A percentile compares a stretch with the other conserved stretches of the same genome.
These are phyloP conservation scores for Poronia punctata DNA, from an alignment of 495 filamentous ascomycete genomes.

Conservation along the genomic window DNA sequence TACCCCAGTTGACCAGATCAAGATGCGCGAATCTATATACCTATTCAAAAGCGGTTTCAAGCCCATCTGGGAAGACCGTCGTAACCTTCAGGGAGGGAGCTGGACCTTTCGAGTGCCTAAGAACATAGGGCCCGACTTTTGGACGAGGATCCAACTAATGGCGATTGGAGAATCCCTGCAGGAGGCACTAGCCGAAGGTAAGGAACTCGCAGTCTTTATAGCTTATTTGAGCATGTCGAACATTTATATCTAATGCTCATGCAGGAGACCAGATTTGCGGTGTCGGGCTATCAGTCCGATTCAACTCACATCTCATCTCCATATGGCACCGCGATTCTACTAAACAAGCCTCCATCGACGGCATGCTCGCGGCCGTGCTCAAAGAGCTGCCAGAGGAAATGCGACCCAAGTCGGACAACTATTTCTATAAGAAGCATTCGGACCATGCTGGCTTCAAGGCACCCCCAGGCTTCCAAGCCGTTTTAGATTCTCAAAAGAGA, in stretches of 20 bases:
- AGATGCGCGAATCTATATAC: conserved; percentile 75
- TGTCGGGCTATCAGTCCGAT: conserved; percentile 63
- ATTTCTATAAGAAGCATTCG: conserved; percentile 58
- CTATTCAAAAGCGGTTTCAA: conserved; percentile 82
- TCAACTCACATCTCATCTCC: conserved; percentile 70
- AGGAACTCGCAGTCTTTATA: not conserved
- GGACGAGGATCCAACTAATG: conserved; percentile 71
- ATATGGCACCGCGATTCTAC: conserved; percentile 82
- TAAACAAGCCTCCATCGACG: conserved; percentile 65
- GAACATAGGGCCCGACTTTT: conserved; percentile 62
- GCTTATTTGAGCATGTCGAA: not conserved
- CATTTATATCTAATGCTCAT: not conserved
- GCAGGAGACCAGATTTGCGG: conserved; percentile 75
- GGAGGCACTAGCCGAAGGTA: conserved; percentile 64
- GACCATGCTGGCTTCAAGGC: conserved; percentile 52
- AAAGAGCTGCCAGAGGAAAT: conserved; percentile 61
- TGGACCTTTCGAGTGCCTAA: conserved; percentile 87
- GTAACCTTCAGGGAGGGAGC: conserved; percentile 72
- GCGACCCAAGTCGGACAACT: conserved; percentile 59
- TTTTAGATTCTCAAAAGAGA: conserved; percentile 40
- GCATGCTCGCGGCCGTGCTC: conserved; percentile 59
- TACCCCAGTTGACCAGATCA: conserved; percentile 67
- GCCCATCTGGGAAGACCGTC: conserved; percentile 85
- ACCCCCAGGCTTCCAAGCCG: conserved; percentile 43
- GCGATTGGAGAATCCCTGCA: conserved; percentile 82